phyloP scores from a whole-genome alignment of 129 eudicot species.

The Lactuca sativa region DNA sequence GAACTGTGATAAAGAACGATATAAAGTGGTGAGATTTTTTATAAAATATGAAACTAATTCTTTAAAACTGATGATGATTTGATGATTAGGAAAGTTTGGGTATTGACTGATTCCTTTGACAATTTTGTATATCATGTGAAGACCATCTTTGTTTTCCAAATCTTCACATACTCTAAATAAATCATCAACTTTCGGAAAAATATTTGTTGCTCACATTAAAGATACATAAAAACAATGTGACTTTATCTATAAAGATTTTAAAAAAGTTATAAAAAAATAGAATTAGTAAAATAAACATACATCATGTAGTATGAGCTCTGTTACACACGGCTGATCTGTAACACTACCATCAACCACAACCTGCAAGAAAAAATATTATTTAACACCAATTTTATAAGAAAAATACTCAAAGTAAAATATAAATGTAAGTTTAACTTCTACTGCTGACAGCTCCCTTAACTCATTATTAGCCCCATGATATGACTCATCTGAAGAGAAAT shows the following conservation, averaged over 20 bases:
- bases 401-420: neutral
- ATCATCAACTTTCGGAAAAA: slow-evolving; percentile 83
- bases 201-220: slow-evolving; percentile 52
- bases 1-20: slow-evolving; percentile 50
- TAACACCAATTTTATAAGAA: slow-evolving; percentile 4
- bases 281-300: slow-evolving; percentile 42
- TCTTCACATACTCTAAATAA: slow-evolving; percentile 81
- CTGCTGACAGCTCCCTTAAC: slow-evolving; percentile 89
- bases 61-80: neutral
- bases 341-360: slow-evolving; percentile 78
- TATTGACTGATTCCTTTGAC: slow-evolving; percentile 81
- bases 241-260: slow-evolving; percentile 10
- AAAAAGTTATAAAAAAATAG: neutral
- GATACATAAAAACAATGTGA: slow-evolving; percentile 11
- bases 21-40: slow-evolving; percentile 4
- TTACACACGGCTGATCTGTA: slow-evolving; percentile 71
- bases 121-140: slow-evolving; percentile 76
- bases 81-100: slow-evolving; percentile 11
- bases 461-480: slow-evolving; percentile 58
- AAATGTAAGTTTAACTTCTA: slow-evolving; percentile 42
- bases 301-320: slow-evolving; percentile 80
- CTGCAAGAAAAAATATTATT: slow-evolving; percentile 46
- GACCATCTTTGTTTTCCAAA: slow-evolving; percentile 71
- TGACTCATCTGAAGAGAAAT: slow-evolving; percentile 62
- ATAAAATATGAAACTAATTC: neutral